phyloP scores from a whole-genome alignment of 2,329 filamentous ascomycete species.

The Geosmithia morbida region DNA sequence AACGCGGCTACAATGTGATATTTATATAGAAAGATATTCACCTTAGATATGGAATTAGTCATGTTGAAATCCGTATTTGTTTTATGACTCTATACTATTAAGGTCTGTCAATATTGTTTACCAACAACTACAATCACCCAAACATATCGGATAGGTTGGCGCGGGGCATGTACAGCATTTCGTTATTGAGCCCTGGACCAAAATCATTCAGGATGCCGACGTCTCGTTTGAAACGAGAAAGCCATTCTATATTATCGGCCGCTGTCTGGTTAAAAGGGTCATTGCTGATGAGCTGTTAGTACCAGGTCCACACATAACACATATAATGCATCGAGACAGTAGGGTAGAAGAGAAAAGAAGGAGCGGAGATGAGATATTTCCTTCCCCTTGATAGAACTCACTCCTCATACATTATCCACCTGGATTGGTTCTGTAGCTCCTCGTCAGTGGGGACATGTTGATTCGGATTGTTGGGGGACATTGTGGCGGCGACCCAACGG shows the following conservation, averaged over 20 bases:
- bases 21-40: not conserved
- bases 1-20: not conserved
- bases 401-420: constrained; percentile 15
- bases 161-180: not conserved
- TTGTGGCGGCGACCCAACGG: constrained; percentile 11
- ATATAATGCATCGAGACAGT: no score
- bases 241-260: constrained; percentile 42
- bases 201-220: constrained; percentile 22
- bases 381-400: constrained; percentile 5
- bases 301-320: no score
- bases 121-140: not conserved
- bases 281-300: constrained; percentile 13
- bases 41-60: not conserved
- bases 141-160: not conserved
- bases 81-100: not conserved
- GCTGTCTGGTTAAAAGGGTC: constrained; percentile 44
- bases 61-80: not conserved
- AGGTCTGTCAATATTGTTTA: not conserved
- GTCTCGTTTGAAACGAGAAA: constrained; percentile 39
- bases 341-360: not conserved
- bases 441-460: constrained; percentile 17
- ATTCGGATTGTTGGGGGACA: constrained; percentile 14
- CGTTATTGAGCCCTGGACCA: not conserved
- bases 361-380: no score
- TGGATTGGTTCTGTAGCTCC: constrained; percentile 17